These are phyloP conservation scores for Ceratocystis harringtonii DNA, from an alignment of 2,329 filamentous ascomycete species.

Conservation along the genomic window DNA sequence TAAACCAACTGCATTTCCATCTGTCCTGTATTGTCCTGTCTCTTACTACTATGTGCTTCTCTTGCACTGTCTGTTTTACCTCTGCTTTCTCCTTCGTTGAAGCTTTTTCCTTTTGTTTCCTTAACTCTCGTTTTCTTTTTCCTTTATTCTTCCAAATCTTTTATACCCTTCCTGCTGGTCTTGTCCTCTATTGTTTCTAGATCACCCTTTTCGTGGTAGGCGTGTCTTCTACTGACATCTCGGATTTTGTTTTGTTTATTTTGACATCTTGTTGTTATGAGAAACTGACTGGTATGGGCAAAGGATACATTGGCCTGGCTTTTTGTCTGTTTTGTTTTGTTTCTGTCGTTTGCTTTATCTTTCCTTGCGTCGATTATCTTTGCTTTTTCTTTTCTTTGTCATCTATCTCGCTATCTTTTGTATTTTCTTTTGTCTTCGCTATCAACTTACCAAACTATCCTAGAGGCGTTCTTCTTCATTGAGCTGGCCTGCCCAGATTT, in stretches of 20 bases:
- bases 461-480: slow-evolving; percentile 3
- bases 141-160: slow-evolving; percentile 1
- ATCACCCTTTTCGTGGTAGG: neutral
- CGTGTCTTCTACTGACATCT: neutral
- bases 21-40: neutral
- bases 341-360: slow-evolving; percentile 1
- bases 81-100: neutral
- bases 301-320: slow-evolving; percentile 5
- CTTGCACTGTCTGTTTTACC: neutral
- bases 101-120: slow-evolving; percentile 1
- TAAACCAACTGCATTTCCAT: neutral
- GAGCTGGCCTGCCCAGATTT: slow-evolving; percentile 6
- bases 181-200: neutral
- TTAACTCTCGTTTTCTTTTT: neutral
- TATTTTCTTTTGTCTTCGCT: slow-evolving; percentile 2
- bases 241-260: slow-evolving; percentile 4
- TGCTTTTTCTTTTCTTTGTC: neutral
- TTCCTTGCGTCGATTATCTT: neutral
- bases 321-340: neutral
- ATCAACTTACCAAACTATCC: neutral
- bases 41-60: neutral
- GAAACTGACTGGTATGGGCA: slow-evolving; percentile 7
- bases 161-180: neutral
- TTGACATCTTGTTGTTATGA: slow-evolving; percentile 5
- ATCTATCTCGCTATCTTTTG: neutral